Base-by-base conservation (phyloP, 805 yeast genomes). In the Candida hungchunana region DNA sequence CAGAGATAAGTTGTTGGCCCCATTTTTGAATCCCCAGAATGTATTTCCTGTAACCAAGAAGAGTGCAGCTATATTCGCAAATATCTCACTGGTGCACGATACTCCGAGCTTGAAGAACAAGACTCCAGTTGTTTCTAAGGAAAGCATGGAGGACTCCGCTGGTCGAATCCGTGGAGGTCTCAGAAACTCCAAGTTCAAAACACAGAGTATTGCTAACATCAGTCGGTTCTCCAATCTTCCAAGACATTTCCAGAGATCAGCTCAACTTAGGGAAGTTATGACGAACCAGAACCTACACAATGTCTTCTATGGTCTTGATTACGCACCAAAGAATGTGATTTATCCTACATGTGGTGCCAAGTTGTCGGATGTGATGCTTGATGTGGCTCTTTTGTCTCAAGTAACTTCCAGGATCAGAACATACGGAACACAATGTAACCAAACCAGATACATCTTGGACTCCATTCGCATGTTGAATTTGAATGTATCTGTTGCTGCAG, bases 401-500 rank as follows among this genome's bases (percentile, higher is more conserved):
- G 66, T 80, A 0, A 81, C 89, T 0, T 66, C 68, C 0, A 69
- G 76, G 41, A 54, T 82, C 8, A 62, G 80, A 44, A 66, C 75
- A 1, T 77, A 74, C 44, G 82, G 84, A 0, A 70, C 77, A 35
- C 82, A 76, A 43, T 80, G 88, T 44, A 53, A 67, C 23, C 86
- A 79, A 50, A 69, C 71, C 0, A 69, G 65, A 10, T 53, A 58
- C 23, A 69, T 79, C 10, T 55, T 82, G 29, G 70, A 71, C 9
- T 71, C 85, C 0, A 72, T 82, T 9, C 52, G 59, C 26, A 65
- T 64, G 4, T 55, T 77, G 34, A 60, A 69, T 13, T 53, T 80
- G 26, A 70, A 78, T 40, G 64, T 80, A 66, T 71, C 78, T 0
- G 46, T 82, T 16, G 56, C 82, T 0, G 48, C 80, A 40, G 87